These are phyloP conservation scores for Carex littledalei DNA, from an alignment of 176 grass and related monocot genomes.

Conservation along the genomic window DNA sequence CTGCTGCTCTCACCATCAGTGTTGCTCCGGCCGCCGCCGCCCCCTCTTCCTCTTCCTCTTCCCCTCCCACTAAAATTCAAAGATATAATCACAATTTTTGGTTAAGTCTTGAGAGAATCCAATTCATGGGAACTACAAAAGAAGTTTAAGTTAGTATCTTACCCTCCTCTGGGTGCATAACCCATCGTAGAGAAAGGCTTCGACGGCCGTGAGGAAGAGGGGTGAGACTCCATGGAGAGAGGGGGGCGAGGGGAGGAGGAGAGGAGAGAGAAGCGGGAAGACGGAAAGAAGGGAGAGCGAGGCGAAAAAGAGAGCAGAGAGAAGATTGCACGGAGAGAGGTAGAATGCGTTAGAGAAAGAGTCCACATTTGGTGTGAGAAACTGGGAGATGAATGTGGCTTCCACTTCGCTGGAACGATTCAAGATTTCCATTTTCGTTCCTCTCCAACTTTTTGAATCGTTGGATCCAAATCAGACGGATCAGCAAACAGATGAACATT, in stretches of 20 bases:
- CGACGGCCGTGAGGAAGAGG: conserved; percentile 11
- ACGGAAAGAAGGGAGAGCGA: not conserved
- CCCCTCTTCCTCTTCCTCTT: conserved; percentile 21
- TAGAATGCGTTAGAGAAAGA: conserved; percentile 9
- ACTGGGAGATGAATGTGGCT: not conserved
- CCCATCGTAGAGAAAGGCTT: not conserved
- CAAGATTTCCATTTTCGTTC: not conserved
- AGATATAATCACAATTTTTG: not conserved
- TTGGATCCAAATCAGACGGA: not conserved
- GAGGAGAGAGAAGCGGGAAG: not conserved
- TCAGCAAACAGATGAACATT: not conserved
- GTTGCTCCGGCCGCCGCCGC: not conserved
- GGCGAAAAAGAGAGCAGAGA: not conserved
- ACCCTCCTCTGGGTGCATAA: conserved; percentile 1
- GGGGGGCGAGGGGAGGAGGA: not conserved
- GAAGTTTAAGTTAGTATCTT: not conserved
- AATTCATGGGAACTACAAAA: not conserved
- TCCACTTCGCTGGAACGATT: not conserved
- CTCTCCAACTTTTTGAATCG: not conserved
- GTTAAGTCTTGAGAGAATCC: not conserved
- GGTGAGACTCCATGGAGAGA: not conserved
- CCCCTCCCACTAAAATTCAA: conserved; percentile 30
- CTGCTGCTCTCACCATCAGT: conserved; percentile 25
- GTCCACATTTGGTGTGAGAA: not conserved
- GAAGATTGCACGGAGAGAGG: conserved; percentile 6